Evolutionary conservation across 179 eudicot species (phyloP).

Genomic region (Spinacia oleracea): DNA sequence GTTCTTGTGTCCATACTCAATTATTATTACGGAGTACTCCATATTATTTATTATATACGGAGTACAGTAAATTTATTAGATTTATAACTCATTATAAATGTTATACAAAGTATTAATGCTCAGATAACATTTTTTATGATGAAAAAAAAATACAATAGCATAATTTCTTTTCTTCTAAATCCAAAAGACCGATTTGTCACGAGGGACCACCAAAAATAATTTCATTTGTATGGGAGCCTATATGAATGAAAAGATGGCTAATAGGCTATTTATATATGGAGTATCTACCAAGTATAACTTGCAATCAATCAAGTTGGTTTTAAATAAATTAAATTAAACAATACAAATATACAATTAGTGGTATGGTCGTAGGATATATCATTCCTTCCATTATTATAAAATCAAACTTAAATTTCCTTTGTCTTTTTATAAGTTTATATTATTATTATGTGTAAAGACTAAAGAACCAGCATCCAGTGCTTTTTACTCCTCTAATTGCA

Average conservation of each 20-base stretch:
- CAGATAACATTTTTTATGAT: too few relatives aligned
- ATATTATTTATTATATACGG: too few relatives aligned
- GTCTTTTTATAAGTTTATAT: not conserved
- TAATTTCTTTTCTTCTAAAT: not conserved
- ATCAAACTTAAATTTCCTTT: not conserved
- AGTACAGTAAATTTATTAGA: too few relatives aligned
- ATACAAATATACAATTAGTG: conserved; percentile 4
- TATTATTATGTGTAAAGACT: not conserved
- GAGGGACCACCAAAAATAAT: not conserved
- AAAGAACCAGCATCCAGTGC: not conserved
- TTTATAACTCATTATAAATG: too few relatives aligned
- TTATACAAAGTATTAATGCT: too few relatives aligned
- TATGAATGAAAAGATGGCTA: not conserved
- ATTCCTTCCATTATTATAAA: not conserved
- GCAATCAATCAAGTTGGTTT: not conserved
- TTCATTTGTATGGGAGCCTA: not conserved
- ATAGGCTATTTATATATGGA: not conserved
- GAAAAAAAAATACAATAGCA: not conserved
- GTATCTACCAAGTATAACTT: not conserved
- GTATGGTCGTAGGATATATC: not conserved
- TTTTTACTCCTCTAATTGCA: not conserved
- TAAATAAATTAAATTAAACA: too few relatives aligned
- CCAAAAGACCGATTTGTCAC: not conserved
- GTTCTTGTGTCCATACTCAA: too few relatives aligned
- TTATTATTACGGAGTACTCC: too few relatives aligned